Base-by-base conservation (phyloP, 2,329 filamentous ascomycete species). In the Neofusicoccum laricinum region DNA sequence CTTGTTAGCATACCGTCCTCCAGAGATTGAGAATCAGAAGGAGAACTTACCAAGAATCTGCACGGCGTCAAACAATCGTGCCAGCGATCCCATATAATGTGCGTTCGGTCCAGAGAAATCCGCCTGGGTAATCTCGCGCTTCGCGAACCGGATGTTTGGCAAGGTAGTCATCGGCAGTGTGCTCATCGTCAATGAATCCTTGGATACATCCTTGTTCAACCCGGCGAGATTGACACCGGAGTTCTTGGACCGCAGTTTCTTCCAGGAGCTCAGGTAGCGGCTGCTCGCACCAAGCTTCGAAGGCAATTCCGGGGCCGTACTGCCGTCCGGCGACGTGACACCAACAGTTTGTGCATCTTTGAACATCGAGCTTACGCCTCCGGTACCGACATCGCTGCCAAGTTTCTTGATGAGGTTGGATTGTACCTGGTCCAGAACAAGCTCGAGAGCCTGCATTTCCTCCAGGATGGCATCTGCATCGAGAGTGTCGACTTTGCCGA, bases 391-490 rank as follows among this genome's bases (percentile, higher is more conserved):
- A 68, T 99, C 95, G 71, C 84, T 92, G n/a, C 95, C 94, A 3
- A 99, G 85, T 72, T 93, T 96, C 74, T 96, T 94, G 4, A 86
- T 81, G 46, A 98, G 81, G 3, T 85, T 83, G 0, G 83, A 79
- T 75, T 97, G 93, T 0, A 93, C 91, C 74, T 94, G 90, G 72
- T 98, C 94, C 34, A 99, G 83, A 34, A 97, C 85, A 41, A 84
- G 83, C 76, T 99, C 95, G 4, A 99, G 82, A 2, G 88, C 84
- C 75, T 98, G 93, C 89, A 99, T 95, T 76, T 99, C 95, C 70
- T 96, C 93, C 15, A 97, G 82, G 19, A 98, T 88, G 0, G 93
- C 92, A 73, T 97, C 94, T 0, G 94, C 93, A 74, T 99, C 94
- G 67, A 88, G 90, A 0, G 90, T 95, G 71, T 99, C 92, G 0